phyloP scores from a whole-genome alignment of 2,329 filamentous ascomycete genomes.

The Exophiala oligosperma region DNA sequence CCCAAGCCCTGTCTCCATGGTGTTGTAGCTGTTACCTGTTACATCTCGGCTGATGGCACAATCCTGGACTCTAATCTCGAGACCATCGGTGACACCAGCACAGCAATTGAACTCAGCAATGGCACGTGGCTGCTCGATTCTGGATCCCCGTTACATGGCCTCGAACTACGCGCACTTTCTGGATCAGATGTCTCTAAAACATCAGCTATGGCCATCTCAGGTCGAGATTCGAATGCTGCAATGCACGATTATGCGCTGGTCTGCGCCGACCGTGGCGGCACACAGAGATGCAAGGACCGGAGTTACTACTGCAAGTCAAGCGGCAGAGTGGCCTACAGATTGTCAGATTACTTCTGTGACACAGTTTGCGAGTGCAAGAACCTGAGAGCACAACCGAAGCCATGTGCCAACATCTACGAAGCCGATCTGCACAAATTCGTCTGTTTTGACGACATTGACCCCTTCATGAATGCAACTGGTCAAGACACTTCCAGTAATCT shows the following conservation, averaged over 20 bases:
- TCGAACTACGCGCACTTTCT: neutral
- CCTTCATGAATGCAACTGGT: neutral
- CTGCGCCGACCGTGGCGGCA: neutral
- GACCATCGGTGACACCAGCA: neutral
- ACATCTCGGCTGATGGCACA: neutral
- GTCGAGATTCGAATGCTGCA: neutral
- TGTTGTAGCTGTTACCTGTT: neutral
- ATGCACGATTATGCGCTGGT: neutral
- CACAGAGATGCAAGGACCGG: neutral
- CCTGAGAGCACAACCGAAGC: neutral
- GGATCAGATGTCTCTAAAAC: no score
- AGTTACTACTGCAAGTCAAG: neutral
- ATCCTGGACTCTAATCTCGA: neutral
- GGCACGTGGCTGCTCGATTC: neutral
- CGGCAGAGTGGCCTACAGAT: neutral
- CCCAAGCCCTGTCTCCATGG: neutral
- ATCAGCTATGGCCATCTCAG: neutral
- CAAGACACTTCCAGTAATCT: no score
- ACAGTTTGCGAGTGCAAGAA: constrained; percentile 2
- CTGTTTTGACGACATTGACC: neutral
- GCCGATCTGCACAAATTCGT: neutral
- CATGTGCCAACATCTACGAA: neutral
- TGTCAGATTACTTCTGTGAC: neutral
- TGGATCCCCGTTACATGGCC: neutral
- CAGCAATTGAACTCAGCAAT: neutral